A percentile compares a stretch with the other conserved stretches of the same genome.
phyloP scores from a whole-genome alignment of 305 asterid genomes.

The Ajuga reptans region DNA sequence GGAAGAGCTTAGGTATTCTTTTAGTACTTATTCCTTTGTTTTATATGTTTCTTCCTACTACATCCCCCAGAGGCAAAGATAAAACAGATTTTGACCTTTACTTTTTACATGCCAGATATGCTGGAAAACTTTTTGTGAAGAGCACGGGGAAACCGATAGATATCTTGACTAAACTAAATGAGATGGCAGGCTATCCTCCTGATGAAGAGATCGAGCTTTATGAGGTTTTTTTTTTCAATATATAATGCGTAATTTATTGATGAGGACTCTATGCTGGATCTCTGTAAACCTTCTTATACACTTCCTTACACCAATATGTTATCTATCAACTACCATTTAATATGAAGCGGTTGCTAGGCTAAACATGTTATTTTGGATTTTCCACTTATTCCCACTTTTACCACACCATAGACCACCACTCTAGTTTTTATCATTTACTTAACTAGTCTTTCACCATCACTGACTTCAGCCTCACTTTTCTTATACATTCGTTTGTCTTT shows the following conservation, averaged over 20 bases:
- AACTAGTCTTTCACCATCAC: not conserved
- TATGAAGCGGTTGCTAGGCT: not conserved
- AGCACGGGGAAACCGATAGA: conserved; percentile 38
- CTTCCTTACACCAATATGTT: not conserved
- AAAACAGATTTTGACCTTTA: not conserved
- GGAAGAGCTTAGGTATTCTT: conserved; percentile 36
- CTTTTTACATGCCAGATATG: conserved; percentile 33
- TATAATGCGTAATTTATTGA: conserved; percentile 9
- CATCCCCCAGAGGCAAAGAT: conserved; percentile 3
- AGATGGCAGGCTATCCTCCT: conserved; percentile 47
- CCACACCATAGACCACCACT: not conserved
- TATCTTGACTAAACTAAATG: conserved; percentile 47
- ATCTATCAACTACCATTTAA: not conserved
- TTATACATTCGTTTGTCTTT: not conserved
- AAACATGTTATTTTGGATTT: not conserved
- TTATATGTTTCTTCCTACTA: not conserved
- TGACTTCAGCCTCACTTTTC: not conserved
- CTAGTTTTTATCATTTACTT: not conserved
- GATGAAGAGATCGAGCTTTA: conserved; percentile 57
- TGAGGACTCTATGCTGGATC: not conserved
- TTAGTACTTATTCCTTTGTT: conserved; percentile 1
- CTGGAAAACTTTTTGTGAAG: conserved; percentile 49
- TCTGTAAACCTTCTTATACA: not conserved
- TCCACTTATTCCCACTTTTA: not conserved
- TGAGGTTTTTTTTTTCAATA: conserved; percentile 42